Base-by-base conservation (phyloP, 345 rosid species). In the Streptanthus diversifolius region DNA sequence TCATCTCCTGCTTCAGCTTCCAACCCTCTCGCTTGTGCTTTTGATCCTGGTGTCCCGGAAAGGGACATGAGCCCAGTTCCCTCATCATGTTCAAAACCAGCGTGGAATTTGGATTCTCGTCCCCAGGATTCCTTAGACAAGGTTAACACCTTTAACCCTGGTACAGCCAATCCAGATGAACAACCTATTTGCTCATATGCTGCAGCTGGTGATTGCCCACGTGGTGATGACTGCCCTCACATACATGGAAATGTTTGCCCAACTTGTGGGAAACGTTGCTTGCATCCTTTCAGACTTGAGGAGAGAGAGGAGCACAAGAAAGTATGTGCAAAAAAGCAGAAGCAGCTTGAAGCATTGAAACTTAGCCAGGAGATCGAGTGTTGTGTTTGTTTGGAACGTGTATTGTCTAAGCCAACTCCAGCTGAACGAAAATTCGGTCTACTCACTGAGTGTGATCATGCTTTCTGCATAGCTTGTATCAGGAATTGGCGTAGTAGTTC, bases 371-470 rank as follows among this genome's bases (percentile, higher is more conserved):
- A 89, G 73, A 86, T 91, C 30, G 96, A 91, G 79, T 91, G 96
- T 74, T 80, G 91, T 48, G 93, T 91, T 39, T 91, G 97, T 75
- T 47, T 89, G 76, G 97, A 91, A 45, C 90, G 90, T 77, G 93
- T 91, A n/a, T 83, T 91, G 43, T 86, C 88, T 12, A 91, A 91
- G 74, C 80, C 93, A 14, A 76, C 88, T 15, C 87, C 87, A 43
- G 88, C 93, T 56, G 96, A 89, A 54, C 82, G 97, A 21, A 91
- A 90, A 85, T 91, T 95, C 64, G 98, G 99, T 40, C 67, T 91
- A 76, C 84, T 95, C 17, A 88, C 98, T 8, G 99, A 95, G 76
- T 91, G 99, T 56, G 93, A 95, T 83, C 99, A 95, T 85, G 95
- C 99, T 35, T 95, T 95, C 73, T 95, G 99, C 71, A 84, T 85